Conservation (phyloP, 1,284 basidiomycete species). For the Irpex sp. region DNA sequence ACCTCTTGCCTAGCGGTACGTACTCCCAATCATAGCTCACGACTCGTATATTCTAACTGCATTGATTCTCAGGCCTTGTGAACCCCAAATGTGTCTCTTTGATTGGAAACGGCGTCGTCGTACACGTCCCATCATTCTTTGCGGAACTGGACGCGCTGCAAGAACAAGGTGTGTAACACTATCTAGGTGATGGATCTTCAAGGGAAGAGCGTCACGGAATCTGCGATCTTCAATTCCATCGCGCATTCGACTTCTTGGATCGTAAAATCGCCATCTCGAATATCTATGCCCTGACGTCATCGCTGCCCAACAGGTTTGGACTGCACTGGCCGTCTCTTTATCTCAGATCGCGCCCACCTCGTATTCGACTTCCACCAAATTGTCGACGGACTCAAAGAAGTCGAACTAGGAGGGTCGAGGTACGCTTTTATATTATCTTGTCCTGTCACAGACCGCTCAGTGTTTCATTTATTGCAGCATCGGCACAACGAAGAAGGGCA, state of each 20-base stretch:
- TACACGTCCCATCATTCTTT: slow-evolving; percentile 96
- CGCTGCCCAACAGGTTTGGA: slow-evolving; percentile 61
- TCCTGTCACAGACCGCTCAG: too few species aligned
- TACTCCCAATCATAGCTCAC: slow-evolving; percentile 9
- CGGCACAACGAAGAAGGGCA: slow-evolving; percentile 97
- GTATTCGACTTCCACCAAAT: slow-evolving; percentile 99
- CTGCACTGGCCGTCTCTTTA: slow-evolving; percentile 82
- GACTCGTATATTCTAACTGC: background rate
- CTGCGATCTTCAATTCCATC: background rate
- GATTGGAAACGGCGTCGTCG: slow-evolving; percentile 92
- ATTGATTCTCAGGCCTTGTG: slow-evolving; percentile 65
- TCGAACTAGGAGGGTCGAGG: slow-evolving; percentile 91
- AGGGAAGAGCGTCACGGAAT: background rate
- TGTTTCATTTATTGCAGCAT: slow-evolving; percentile 53
- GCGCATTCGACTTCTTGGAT: background rate
- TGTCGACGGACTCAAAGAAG: slow-evolving; percentile 97
- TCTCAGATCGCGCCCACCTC: slow-evolving; percentile 95
- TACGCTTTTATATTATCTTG: slow-evolving; percentile 32
- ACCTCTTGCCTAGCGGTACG: slow-evolving; percentile 90
- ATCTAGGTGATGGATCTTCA: background rate
- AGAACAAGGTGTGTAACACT: slow-evolving; percentile 62
- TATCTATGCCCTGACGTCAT: background rate
- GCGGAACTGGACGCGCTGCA: slow-evolving; percentile 87
- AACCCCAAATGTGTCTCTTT: slow-evolving; percentile 86
- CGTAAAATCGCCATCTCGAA: background rate